phyloP scores from a whole-genome alignment of 2,329 filamentous ascomycete species.

The Plectosphaerella plurivora region DNA sequence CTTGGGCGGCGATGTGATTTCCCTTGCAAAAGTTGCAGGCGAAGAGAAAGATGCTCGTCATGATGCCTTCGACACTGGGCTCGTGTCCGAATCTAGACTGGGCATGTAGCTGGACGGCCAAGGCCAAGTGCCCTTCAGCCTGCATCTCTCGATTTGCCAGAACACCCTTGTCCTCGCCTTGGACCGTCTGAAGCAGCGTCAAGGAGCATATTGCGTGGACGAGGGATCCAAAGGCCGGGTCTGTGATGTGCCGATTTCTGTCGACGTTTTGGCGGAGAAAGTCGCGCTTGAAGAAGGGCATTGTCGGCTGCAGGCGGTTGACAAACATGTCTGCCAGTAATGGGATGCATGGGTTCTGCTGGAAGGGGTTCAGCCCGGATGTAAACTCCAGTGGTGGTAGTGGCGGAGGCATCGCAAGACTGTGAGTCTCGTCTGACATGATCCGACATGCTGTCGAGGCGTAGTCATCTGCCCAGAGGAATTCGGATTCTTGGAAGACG shows the following conservation, averaged over 20 bases:
- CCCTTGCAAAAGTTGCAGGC: neutral
- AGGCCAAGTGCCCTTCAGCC: no score
- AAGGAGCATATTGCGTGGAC: conserved; percentile 1
- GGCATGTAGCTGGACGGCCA: no score
- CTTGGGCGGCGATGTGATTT: neutral
- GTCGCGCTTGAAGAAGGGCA: neutral
- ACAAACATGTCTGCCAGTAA: no score
- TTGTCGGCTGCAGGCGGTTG: no score
- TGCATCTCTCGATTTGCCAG: neutral
- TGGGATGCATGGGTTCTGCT: no score
- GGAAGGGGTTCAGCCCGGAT: no score
- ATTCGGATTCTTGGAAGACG: no score
- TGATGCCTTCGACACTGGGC: neutral
- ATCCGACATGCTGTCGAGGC: no score
- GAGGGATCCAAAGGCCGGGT: neutral
- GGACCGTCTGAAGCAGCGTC: conserved; percentile 1
- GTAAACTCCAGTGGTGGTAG: no score
- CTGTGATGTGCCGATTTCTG: neutral
- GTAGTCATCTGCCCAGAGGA: no score
- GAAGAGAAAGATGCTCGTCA: conserved; percentile 2
- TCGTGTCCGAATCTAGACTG: neutral
- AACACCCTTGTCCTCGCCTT: neutral
- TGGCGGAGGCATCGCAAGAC: no score
- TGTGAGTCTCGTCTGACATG: no score
- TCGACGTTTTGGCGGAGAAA: neutral